These are phyloP conservation scores for Leishmania amazonensis DNA, from an alignment of 208 protist species.

Conservation along the genomic window DNA sequence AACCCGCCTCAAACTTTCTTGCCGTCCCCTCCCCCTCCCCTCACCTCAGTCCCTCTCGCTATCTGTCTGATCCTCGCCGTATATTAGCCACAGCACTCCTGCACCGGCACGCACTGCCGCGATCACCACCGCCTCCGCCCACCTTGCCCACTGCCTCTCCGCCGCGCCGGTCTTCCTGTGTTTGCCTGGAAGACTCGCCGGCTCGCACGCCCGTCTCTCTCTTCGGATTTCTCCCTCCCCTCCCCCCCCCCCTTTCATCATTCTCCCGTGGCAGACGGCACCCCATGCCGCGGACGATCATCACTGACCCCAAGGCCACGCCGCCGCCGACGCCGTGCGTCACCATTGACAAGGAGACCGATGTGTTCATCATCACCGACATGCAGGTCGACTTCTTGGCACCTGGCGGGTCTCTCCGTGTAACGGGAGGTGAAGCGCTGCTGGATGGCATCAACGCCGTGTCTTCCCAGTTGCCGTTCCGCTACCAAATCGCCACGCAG, in stretches of 20 bases:
- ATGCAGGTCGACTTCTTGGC: slow-evolving; percentile 77
- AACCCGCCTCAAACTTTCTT: no score
- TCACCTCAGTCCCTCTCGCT: background rate
- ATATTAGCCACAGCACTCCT: background rate
- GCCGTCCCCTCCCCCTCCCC: background rate
- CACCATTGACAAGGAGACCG: slow-evolving; percentile 15
- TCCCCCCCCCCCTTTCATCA: background rate
- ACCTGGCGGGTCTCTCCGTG: slow-evolving; percentile 45
- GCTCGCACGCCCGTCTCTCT: background rate
- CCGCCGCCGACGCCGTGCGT: background rate
- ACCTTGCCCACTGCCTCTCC: background rate
- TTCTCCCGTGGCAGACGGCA: background rate
- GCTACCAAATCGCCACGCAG: slow-evolving; percentile 45
- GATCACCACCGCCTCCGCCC: background rate
- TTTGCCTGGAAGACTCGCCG: no score
- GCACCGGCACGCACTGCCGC: no score
- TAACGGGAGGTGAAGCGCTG: slow-evolving; percentile 32
- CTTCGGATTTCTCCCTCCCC: background rate
- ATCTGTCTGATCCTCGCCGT: background rate
- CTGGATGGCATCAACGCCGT: slow-evolving; percentile 53
- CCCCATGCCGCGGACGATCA: background rate
- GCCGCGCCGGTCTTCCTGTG: no score
- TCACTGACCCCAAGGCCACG: background rate
- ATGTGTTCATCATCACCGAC: slow-evolving; percentile 68
- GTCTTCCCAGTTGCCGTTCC: slow-evolving; percentile 26